phyloP scores from a whole-genome alignment of 1,139 yeast genomes.

The Waltiozyma sp. region DNA sequence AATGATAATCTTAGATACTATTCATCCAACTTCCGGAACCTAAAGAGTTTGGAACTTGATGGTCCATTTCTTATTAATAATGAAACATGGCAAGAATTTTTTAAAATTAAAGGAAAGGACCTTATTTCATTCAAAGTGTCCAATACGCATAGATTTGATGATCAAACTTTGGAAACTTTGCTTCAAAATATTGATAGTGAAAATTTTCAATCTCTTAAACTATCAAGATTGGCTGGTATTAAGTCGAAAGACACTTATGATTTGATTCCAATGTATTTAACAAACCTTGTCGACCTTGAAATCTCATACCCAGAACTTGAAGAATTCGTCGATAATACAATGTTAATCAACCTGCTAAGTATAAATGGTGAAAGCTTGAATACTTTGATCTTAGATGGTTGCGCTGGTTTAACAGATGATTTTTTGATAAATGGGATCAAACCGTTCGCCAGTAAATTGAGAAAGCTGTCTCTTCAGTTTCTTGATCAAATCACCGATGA shows the following conservation, averaged over 20 bases:
- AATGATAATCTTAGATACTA: slow-evolving; percentile 62
- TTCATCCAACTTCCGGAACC: slow-evolving; percentile 42
- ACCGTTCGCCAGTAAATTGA: slow-evolving; percentile 44
- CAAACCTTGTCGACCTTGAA: slow-evolving; percentile 46
- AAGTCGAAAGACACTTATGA: slow-evolving; percentile 47
- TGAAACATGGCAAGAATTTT: slow-evolving; percentile 63
- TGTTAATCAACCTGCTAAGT: slow-evolving; percentile 50
- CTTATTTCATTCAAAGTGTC: slow-evolving; percentile 49
- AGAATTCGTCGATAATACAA: slow-evolving; percentile 62
- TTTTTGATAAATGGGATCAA: slow-evolving; percentile 48
- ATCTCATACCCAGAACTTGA: slow-evolving; percentile 58
- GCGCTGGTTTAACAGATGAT: slow-evolving; percentile 58
- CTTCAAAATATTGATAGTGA: slow-evolving; percentile 30
- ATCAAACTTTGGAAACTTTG: slow-evolving; percentile 51
- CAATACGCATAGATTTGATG: slow-evolving; percentile 75
- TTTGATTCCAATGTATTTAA: slow-evolving; percentile 52
- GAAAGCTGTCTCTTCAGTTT: slow-evolving; percentile 39
- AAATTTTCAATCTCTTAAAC: slow-evolving; percentile 31
- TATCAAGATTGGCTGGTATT: slow-evolving; percentile 68
- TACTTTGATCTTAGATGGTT: slow-evolving; percentile 56
- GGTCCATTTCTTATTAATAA: slow-evolving; percentile 85
- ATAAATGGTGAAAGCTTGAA: slow-evolving; percentile 52
- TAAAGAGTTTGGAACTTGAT: slow-evolving; percentile 50
- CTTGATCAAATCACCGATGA: slow-evolving; percentile 57
- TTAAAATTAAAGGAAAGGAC: slow-evolving; percentile 36